A percentile compares a stretch with the other conserved stretches of the same genome.
phyloP scores from a whole-genome alignment of 768 basidiomycete species.

The Amylocystis lapponica region DNA sequence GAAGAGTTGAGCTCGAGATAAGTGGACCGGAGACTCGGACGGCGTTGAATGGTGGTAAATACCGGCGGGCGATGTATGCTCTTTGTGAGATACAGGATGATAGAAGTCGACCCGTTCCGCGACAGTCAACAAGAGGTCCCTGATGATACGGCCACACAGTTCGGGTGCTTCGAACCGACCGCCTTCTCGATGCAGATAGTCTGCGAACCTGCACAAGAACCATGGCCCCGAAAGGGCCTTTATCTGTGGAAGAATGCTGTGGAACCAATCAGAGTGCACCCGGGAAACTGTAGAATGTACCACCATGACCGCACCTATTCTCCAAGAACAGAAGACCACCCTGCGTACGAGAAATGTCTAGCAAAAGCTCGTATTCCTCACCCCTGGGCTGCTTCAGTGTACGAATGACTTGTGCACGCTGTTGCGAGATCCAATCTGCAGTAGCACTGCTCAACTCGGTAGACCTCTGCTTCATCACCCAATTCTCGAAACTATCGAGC shows the following conservation, averaged over 20 bases:
- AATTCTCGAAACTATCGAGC: constrained; percentile 1
- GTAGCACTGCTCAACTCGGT: not conserved
- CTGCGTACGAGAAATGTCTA: not conserved
- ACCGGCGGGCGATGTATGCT: too few relatives aligned
- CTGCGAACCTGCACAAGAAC: not conserved
- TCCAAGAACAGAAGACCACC: too few relatives aligned
- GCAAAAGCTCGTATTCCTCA: not conserved
- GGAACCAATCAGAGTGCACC: too few relatives aligned
- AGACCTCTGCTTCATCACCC: not conserved
- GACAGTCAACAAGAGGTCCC: too few relatives aligned
- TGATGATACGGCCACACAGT: too few relatives aligned
- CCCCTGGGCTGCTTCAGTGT: not conserved
- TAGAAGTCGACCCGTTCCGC: too few relatives aligned
- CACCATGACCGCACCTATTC: too few relatives aligned
- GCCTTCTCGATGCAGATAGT: not conserved
- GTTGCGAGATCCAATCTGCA: not conserved
- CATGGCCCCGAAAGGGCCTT: not conserved
- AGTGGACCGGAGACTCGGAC: too few relatives aligned
- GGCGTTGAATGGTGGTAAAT: too few relatives aligned
- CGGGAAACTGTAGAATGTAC: not conserved
- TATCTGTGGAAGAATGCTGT: constrained; percentile 3
- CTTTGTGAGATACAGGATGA: too few relatives aligned
- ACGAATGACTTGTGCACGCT: not conserved
- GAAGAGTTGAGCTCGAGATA: too few relatives aligned
- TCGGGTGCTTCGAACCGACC: too few relatives aligned